A percentile compares a stretch with the other conserved stretches of the same genome.
phyloP scores from a whole-genome alignment of 371 early-diverging fungal genomes.

The Mortierella sp. region DNA sequence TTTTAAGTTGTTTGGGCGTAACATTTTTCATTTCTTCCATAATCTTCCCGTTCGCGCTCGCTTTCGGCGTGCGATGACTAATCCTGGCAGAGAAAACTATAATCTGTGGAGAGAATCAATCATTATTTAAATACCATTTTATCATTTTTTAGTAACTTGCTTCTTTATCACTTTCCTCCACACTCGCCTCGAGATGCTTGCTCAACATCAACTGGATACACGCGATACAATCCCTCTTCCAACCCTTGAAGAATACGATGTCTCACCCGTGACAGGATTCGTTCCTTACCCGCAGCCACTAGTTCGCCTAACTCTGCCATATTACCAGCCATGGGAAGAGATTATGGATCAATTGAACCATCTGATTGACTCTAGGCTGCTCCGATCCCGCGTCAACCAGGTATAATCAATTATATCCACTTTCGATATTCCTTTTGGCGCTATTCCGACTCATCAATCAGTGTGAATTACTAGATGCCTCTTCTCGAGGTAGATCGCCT shows the following conservation, averaged over 20 bases:
- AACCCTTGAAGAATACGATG: slow-evolving; percentile 40
- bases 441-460: neutral
- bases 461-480: slow-evolving; percentile 78
- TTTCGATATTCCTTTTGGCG: neutral
- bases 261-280: slow-evolving; percentile 36
- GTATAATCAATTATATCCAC: slow-evolving; percentile 54
- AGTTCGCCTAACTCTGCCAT: slow-evolving; percentile 71
- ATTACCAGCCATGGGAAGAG: slow-evolving; percentile 89
- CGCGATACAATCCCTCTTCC: slow-evolving; percentile 17
- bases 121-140: neutral
- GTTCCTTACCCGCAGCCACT: slow-evolving; percentile 68
- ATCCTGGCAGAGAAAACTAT: neutral
- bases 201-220: neutral
- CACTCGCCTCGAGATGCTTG: no score
- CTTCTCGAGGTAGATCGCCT: slow-evolving; percentile 71
- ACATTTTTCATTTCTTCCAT: neutral
- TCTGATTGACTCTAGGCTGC: slow-evolving; percentile 76
- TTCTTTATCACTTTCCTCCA: neutral
- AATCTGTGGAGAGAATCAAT: neutral
- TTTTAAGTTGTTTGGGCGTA: no score
- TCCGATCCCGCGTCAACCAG: slow-evolving; percentile 76
- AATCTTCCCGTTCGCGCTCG: neutral
- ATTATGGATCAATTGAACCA: slow-evolving; percentile 82
- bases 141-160: neutral
- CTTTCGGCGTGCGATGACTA: neutral